Percentiles rank a stretch among this genome's conserved stretches.
phyloP scores from a whole-genome alignment of 805 yeast genomes.

The Suhomyces emberorum region DNA sequence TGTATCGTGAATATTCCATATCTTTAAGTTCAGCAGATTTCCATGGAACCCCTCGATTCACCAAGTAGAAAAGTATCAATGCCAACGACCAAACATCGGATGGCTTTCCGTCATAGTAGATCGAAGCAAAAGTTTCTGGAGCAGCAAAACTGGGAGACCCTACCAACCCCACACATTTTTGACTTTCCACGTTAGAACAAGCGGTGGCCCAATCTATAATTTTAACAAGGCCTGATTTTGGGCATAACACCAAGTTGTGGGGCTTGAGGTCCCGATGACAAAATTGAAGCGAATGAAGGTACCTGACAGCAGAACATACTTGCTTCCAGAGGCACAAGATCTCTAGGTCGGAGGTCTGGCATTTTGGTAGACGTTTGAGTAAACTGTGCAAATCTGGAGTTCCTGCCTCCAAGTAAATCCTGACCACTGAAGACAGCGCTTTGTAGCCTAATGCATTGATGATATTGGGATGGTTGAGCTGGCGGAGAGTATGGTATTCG shows the following conservation, averaged over 20 bases:
- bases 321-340: conserved; percentile 36
- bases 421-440: conserved; percentile 17
- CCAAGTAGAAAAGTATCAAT: conserved; percentile 34
- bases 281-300: conserved; percentile 34
- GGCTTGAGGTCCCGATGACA: conserved; percentile 53
- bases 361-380: not conserved
- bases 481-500: conserved; percentile 32
- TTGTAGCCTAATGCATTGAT: conserved; percentile 32
- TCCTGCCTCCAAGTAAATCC: conserved; percentile 34
- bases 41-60: conserved; percentile 45
- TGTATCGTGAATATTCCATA: not conserved
- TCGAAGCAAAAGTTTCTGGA: conserved; percentile 41
- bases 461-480: conserved; percentile 31
- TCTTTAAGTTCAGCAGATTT: conserved; percentile 29
- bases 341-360: not conserved
- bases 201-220: conserved; percentile 45
- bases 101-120: conserved; percentile 39
- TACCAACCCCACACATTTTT: conserved; percentile 40
- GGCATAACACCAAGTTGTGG: conserved; percentile 41
- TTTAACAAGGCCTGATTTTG: conserved; percentile 28
- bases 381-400: conserved; percentile 13
- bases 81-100: conserved; percentile 54
- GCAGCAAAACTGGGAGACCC: conserved; percentile 47
- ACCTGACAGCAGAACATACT: conserved; percentile 32
- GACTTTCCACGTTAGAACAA: conserved; percentile 7